Conservation (phyloP, 78 protist species). For the Neovahlkampfia damariscottae region DNA sequence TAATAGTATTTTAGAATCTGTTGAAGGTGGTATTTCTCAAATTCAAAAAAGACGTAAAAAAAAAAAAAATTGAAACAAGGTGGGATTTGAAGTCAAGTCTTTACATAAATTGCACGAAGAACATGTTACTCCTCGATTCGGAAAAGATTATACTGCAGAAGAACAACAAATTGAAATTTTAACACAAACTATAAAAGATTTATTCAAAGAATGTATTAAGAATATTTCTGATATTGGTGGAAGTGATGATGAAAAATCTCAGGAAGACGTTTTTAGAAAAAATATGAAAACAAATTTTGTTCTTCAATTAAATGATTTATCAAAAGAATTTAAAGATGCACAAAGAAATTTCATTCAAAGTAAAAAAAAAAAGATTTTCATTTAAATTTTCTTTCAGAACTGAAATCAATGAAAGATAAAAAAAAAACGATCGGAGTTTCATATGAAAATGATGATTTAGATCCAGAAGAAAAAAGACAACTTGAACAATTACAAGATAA, state of each 20-base stretch:
- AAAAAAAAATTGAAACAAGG: no score
- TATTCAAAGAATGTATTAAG: background rate
- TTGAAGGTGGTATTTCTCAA: no score
- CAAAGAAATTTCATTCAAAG: background rate
- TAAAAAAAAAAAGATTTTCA: no score
- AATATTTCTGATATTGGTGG: background rate
- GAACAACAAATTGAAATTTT: background rate
- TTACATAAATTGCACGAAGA: constrained; percentile 2
- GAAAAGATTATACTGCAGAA: background rate
- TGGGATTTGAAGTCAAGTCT: no score
- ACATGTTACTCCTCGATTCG: background rate
- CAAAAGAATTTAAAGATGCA: background rate
- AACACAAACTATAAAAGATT: background rate
- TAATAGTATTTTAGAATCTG: no score
- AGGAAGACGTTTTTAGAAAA: background rate
- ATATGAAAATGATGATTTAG: background rate
- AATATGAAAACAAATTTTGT: background rate
- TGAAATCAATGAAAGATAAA: background rate
- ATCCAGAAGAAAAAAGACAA: background rate
- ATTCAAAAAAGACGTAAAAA: no score
- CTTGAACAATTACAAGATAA: background rate
- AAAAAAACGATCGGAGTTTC: background rate
- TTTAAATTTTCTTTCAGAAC: no score
- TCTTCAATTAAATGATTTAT: background rate
- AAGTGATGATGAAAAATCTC: background rate